Conservation (phyloP, 768 basidiomycete genomes). For the Leccinum variicolor region DNA sequence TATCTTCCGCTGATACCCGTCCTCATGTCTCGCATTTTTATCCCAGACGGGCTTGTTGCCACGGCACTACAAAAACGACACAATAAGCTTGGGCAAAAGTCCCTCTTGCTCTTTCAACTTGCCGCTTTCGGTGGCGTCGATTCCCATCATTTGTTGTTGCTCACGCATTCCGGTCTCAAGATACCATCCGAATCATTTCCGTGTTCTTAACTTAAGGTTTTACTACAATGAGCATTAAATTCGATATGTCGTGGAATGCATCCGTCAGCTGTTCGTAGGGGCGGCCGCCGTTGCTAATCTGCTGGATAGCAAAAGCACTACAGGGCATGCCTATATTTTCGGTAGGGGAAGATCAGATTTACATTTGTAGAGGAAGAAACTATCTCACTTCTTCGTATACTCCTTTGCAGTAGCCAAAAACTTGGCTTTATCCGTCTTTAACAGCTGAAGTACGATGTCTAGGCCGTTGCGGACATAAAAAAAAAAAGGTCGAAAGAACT, state of each 20-base stretch:
- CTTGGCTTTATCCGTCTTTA: slow-evolving; percentile 75
- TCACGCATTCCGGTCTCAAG: not conserved
- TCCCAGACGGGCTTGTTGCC: not conserved
- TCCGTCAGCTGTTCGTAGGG: not conserved
- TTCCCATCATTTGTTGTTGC: slow-evolving; percentile 8
- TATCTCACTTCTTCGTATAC: slow-evolving; percentile 74
- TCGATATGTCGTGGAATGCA: slow-evolving; percentile 2
- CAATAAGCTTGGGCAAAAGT: slow-evolving; percentile 3
- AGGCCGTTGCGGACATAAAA: not conserved
- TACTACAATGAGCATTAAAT: slow-evolving; percentile 7
- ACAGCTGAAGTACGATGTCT: slow-evolving; percentile 39
- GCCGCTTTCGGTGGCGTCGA: slow-evolving; percentile 13
- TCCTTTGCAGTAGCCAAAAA: slow-evolving; percentile 79
- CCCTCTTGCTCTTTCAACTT: slow-evolving; percentile 17
- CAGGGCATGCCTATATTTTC: slow-evolving; percentile 19
- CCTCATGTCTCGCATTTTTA: slow-evolving; percentile 1
- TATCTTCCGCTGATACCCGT: not conserved
- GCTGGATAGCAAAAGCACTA: too few species aligned
- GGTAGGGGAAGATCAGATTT: slow-evolving; percentile 1
- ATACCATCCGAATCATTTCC: not conserved
- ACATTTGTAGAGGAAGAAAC: not conserved
- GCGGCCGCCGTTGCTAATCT: not conserved
- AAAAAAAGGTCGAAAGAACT: slow-evolving; percentile 23
- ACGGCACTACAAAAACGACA: slow-evolving; percentile 1
- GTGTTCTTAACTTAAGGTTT: slow-evolving; percentile 5